A percentile compares a stretch with the other conserved stretches of the same genome.
These are phyloP conservation scores for Citrus sinensis DNA, from an alignment of 345 rosid genomes.

Conservation along the genomic window DVS_A1.0 CM039162.1:19380501-19381000, in stretches of 20 bases:
- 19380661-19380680: slow-evolving; percentile 42
- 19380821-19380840: slow-evolving; percentile 11
- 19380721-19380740: slow-evolving; percentile 23
- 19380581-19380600: slow-evolving; percentile 5
- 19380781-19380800: slow-evolving; percentile 12
- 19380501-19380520: slow-evolving; percentile 23
- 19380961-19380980: slow-evolving; percentile 33
- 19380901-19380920: slow-evolving; percentile 51
- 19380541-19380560: slow-evolving; percentile 22
- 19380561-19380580: background rate
- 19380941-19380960: slow-evolving; percentile 27
- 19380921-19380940: slow-evolving; percentile 32
- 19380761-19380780: slow-evolving; percentile 36
- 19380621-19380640: background rate
- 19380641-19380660: slow-evolving; percentile 18
- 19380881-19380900: slow-evolving; percentile 28
- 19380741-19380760: slow-evolving; percentile 21
- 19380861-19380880: slow-evolving; percentile 13
- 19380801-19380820: slow-evolving; percentile 11
- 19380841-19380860: slow-evolving; percentile 12
- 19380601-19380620: background rate
- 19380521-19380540: slow-evolving; percentile 33
- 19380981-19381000: slow-evolving; percentile 63
- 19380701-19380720: slow-evolving; percentile 44
- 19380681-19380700: slow-evolving; percentile 68